Conservation (phyloP, 108 stramenopile species). For the Skeletonema costatum region DNA sequence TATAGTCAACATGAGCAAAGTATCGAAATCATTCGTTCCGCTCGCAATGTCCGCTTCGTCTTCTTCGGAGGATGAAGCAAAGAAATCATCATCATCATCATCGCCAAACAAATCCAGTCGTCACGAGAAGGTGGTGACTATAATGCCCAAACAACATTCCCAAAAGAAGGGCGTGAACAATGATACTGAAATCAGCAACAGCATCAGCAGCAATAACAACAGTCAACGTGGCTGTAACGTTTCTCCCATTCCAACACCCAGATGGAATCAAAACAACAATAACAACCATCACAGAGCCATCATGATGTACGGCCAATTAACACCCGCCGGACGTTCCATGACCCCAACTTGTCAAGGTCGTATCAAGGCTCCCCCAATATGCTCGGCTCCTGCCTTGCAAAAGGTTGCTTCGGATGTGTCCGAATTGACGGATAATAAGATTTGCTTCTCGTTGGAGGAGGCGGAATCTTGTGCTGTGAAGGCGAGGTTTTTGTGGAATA, state of each 20-base stretch:
- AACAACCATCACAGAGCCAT: neutral
- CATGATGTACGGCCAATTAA: constrained; percentile 2
- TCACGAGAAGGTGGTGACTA: neutral
- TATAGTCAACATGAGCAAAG: neutral
- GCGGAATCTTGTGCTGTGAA: constrained; percentile 20
- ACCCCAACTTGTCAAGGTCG: constrained; percentile 32
- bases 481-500: constrained; percentile 4
- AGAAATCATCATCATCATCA: neutral
- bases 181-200: neutral
- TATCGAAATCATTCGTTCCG: neutral
- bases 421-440: neutral
- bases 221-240: neutral
- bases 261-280: neutral
- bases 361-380: constrained; percentile 38
- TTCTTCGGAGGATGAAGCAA: neutral
- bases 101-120: neutral
- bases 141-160: neutral
- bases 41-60: neutral
- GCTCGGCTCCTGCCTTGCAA: constrained; percentile 9
- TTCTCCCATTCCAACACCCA: constrained; percentile 18
- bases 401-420: constrained; percentile 16
- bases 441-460: constrained; percentile 24
- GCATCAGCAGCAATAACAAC: neutral
- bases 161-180: neutral
- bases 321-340: constrained; percentile 21